phyloP scores from a whole-genome alignment of 805 yeast species.

The Metschnikowia santaceciliae region DNA sequence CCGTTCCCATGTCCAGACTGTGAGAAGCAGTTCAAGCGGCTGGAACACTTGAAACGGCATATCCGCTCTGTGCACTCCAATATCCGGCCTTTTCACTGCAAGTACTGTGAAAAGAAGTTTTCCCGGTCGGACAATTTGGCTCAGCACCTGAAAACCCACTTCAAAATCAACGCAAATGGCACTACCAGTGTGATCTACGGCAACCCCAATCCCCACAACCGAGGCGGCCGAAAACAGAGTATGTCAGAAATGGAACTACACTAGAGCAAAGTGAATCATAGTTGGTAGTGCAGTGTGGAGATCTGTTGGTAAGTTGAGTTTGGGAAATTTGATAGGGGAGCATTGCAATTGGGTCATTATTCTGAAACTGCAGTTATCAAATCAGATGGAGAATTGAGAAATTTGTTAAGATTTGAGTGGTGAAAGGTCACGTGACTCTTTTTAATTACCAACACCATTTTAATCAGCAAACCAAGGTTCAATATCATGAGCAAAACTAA shows the following conservation, averaged over 20 bases:
- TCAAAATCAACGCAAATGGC: slow-evolving; percentile 30
- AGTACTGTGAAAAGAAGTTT: slow-evolving; percentile 43
- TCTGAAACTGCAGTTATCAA: no score
- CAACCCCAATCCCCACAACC: slow-evolving; percentile 15
- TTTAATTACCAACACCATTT: no score
- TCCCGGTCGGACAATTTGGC: slow-evolving; percentile 42
- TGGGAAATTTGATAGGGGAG: no score
- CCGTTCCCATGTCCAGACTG: slow-evolving; percentile 41
- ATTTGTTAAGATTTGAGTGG: no score
- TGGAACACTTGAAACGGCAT: slow-evolving; percentile 42
- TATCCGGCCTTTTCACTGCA: slow-evolving; percentile 43
- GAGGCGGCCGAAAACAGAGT: slow-evolving; percentile 17
- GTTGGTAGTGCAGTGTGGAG: no score
- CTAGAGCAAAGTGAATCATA: background rate
- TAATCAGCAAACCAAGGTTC: no score
- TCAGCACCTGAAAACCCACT: slow-evolving; percentile 43
- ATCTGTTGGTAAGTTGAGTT: no score
- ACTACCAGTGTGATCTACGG: slow-evolving; percentile 17
- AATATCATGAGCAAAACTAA: no score
- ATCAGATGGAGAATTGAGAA: no score
- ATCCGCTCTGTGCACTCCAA: slow-evolving; percentile 43
- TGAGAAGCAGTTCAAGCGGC: slow-evolving; percentile 39
- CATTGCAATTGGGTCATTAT: no score
- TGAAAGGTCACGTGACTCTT: no score
- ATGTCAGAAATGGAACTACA: slow-evolving; percentile 5